Conservation (phyloP, 176 grass and related monocot species). For the Aegilops longissima region DNA sequence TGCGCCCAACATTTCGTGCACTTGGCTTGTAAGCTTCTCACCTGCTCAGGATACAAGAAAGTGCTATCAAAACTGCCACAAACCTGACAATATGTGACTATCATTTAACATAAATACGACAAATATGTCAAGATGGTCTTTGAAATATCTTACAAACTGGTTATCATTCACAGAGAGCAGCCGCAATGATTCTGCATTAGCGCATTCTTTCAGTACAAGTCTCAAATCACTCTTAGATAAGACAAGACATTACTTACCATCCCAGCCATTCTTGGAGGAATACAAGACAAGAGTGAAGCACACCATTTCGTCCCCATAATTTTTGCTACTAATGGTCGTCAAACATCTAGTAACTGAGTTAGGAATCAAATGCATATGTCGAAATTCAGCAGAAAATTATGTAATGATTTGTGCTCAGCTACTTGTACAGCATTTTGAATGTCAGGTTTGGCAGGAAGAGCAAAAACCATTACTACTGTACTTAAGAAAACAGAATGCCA, state of each 20-base stretch:
- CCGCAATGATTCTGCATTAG: conserved; percentile 72
- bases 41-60: conserved; percentile 44
- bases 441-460: background rate
- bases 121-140: conserved; percentile 88
- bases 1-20: conserved; percentile 98
- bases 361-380: conserved; percentile 30
- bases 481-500: background rate
- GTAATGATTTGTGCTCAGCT: no score
- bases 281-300: conserved; percentile 74
- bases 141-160: conserved; percentile 91
- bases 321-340: conserved; percentile 99
- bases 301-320: conserved; percentile 92
- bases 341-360: conserved; percentile 61
- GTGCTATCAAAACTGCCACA: background rate
- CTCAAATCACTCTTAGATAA: conserved; percentile 32
- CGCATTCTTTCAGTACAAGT: conserved; percentile 31
- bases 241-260: conserved; percentile 74
- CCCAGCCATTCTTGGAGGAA: conserved; percentile 77
- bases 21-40: conserved; percentile 97
- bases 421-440: no score
- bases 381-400: no score
- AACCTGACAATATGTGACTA: background rate
- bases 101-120: conserved; percentile 5
- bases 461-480: conserved; percentile 4
- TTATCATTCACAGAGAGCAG: conserved; percentile 91